Evolutionary conservation across 441 rosid species (phyloP).

Genomic region (Gossypium aridum): DNA sequence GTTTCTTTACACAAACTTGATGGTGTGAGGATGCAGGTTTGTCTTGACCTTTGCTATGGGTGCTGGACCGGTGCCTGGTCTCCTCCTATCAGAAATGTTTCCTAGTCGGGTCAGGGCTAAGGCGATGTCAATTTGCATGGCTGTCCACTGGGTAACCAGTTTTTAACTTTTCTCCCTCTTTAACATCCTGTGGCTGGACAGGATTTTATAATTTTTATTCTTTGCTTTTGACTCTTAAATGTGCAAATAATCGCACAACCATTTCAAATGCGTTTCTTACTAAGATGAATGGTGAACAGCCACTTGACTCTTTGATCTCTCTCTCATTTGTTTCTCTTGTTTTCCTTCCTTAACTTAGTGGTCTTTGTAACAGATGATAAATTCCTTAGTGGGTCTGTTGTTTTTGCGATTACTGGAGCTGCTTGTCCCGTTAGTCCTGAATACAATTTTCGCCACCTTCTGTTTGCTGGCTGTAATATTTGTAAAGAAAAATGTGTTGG

Average conservation of each 20-base stretch:
- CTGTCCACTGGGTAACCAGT: slow-evolving; percentile 61
- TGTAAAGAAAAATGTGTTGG: slow-evolving; percentile 56
- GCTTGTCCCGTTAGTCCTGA: slow-evolving; percentile 45
- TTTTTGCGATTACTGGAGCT: slow-evolving; percentile 63
- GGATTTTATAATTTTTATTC: slow-evolving; percentile 2
- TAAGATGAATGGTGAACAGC: not conserved
- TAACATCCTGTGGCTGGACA: not conserved
- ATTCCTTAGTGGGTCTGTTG: slow-evolving; percentile 63
- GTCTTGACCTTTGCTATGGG: slow-evolving; percentile 58
- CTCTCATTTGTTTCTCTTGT: not conserved
- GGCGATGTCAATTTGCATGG: slow-evolving; percentile 64
- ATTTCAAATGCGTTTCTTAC: not conserved
- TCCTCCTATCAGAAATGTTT: slow-evolving; percentile 64
- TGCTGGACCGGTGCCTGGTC: slow-evolving; percentile 67
- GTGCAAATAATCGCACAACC: not conserved
- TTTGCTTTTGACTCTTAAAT: not conserved
- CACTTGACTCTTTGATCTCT: not conserved
- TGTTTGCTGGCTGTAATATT: slow-evolving; percentile 50
- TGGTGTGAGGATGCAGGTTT: slow-evolving; percentile 37
- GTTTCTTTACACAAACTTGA: not conserved
- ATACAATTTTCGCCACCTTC: slow-evolving; percentile 48
- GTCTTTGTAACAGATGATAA: slow-evolving; percentile 44
- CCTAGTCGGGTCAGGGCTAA: slow-evolving; percentile 65
- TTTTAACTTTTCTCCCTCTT: slow-evolving; percentile 7
- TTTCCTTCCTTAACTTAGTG: not conserved